These are phyloP conservation scores for Talaromyces wortmannii DNA, from an alignment of 495 filamentous ascomycete species.

Conservation along the genomic window DNA sequence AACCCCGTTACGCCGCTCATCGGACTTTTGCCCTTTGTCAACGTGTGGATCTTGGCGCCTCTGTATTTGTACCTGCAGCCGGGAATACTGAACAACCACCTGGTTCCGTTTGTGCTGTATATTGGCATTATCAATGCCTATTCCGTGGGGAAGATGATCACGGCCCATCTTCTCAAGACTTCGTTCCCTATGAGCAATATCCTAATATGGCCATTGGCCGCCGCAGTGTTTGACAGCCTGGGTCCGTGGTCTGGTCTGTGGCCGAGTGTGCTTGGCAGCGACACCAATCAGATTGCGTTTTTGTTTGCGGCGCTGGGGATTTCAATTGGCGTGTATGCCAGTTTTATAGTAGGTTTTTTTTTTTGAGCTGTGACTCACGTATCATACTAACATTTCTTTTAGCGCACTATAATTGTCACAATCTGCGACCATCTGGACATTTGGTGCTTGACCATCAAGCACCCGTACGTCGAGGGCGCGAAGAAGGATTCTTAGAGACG, in stretches of 20 bases:
- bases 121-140: conserved; percentile 88
- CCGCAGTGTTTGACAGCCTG: conserved; percentile 68
- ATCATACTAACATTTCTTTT: conserved; percentile 3
- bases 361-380: neutral
- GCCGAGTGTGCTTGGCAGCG: conserved; percentile 69
- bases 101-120: conserved; percentile 82
- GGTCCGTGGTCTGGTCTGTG: conserved; percentile 70
- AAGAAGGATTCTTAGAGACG: conserved; percentile 18
- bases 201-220: conserved; percentile 57
- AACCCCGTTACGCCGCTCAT: conserved; percentile 63
- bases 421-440: conserved; percentile 98
- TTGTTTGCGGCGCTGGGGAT: conserved; percentile 77
- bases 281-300: conserved; percentile 75
- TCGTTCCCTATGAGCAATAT: conserved; percentile 86
- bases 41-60: conserved; percentile 66
- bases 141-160: conserved; percentile 90
- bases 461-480: conserved; percentile 28
- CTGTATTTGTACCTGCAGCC: conserved; percentile 80
- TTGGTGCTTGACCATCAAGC: conserved; percentile 96
- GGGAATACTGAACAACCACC: conserved; percentile 67
- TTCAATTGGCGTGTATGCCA: conserved; percentile 82
- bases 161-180: conserved; percentile 78
- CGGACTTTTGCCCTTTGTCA: conserved; percentile 73
- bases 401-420: conserved; percentile 86
- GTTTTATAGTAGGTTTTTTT: conserved; percentile 65